These are phyloP conservation scores for Aspergillus tanneri DNA, from an alignment of 2,329 filamentous ascomycete species.

Conservation along the genomic window DNA sequence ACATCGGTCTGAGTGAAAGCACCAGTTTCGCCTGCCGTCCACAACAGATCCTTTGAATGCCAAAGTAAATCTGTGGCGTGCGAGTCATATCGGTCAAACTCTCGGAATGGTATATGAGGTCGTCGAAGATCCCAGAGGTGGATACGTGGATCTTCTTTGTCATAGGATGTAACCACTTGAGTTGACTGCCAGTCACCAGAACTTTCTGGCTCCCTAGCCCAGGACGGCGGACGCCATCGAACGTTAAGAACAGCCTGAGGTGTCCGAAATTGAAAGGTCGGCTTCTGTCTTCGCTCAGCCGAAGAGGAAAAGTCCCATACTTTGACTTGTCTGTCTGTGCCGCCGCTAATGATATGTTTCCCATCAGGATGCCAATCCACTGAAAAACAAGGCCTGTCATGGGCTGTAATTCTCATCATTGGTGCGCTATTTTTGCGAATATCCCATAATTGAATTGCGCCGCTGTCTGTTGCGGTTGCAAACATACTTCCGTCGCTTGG, in stretches of 20 bases:
- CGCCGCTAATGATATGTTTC: constrained; percentile 62
- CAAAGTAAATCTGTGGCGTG: constrained; percentile 61
- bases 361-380: constrained; percentile 69
- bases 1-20: constrained; percentile 64
- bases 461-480: constrained; percentile 64
- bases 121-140: constrained; percentile 66
- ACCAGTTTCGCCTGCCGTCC: constrained; percentile 63
- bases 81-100: constrained; percentile 56
- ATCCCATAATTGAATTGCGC: constrained; percentile 64
- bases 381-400: constrained; percentile 60
- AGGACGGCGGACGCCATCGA: constrained; percentile 61
- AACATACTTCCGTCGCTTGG: constrained; percentile 62
- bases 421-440: constrained; percentile 57
- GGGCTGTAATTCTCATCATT: constrained; percentile 61
- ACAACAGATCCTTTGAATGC: constrained; percentile 64
- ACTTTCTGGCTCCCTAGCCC: constrained; percentile 52
- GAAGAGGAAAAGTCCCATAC: constrained; percentile 62
- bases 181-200: constrained; percentile 59
- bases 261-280: constrained; percentile 57
- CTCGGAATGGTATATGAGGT: constrained; percentile 61
- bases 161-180: constrained; percentile 62
- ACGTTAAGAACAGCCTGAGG: constrained; percentile 63
- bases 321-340: constrained; percentile 61
- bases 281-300: constrained; percentile 59
- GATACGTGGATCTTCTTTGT: constrained; percentile 59